phyloP scores from a whole-genome alignment of 2,329 filamentous ascomycete species.

The Simplicillium sp. region DNA sequence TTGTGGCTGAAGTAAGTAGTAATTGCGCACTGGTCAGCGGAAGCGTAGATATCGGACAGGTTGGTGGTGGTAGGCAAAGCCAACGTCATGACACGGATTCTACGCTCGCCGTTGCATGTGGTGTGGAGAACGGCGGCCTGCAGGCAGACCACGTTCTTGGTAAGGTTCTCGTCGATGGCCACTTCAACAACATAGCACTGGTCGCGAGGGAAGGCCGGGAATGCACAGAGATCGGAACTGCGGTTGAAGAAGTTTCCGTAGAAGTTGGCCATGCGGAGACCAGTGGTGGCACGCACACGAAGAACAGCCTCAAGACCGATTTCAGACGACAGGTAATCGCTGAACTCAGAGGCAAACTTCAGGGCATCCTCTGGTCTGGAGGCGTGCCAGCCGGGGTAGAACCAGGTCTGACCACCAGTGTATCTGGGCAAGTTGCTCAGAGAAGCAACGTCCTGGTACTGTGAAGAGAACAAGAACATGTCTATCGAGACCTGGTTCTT shows the following conservation, averaged over 20 bases:
- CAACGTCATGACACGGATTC: conserved; percentile 89
- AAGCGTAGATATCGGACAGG: conserved; percentile 85
- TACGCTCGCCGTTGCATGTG: conserved; percentile 91
- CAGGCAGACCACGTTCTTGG: conserved; percentile 84
- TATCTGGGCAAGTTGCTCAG: conserved; percentile 92
- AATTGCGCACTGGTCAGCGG: conserved; percentile 88
- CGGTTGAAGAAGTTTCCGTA: conserved; percentile 99
- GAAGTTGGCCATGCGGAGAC: conserved; percentile 92
- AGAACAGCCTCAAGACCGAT: conserved; percentile 95
- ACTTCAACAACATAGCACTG: conserved; percentile 98
- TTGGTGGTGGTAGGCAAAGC: conserved; percentile 87
- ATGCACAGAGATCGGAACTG: conserved; percentile 93
- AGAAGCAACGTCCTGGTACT: conserved; percentile 95
- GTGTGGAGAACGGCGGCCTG: conserved; percentile 95
- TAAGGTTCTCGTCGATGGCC: conserved; percentile 89
- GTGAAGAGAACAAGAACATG: conserved; percentile 94
- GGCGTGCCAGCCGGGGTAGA: conserved; percentile 97
- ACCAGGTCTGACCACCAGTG: conserved; percentile 95
- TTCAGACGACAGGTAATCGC: conserved; percentile 91
- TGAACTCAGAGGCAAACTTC: conserved; percentile 95
- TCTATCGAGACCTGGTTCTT: conserved; percentile 98
- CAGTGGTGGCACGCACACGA: conserved; percentile 88
- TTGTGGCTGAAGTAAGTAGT: conserved; percentile 95
- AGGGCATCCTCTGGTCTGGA: conserved; percentile 90
- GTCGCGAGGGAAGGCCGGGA: conserved; percentile 94